Base-by-base conservation (phyloP, 2,329 filamentous ascomycete species). In the Rutstroemia sp. region DNA sequence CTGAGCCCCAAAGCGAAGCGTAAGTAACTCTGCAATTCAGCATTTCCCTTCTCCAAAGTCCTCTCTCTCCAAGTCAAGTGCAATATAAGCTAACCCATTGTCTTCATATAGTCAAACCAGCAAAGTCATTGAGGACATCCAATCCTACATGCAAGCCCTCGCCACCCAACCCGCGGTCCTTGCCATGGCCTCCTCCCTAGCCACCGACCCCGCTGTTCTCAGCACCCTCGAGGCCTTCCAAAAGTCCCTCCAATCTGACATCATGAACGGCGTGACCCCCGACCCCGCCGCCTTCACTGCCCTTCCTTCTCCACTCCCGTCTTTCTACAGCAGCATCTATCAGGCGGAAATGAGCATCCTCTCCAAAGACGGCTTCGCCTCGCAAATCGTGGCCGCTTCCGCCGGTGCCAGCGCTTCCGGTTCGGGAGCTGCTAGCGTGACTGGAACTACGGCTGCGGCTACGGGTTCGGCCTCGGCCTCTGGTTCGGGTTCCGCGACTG, bases 331-430 rank as follows among this genome's bases (percentile, higher is more conserved):
- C 4, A 58, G 50, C 10, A 9, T 58, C 19, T 60, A 50, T 10
- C n/a, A n/a, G 0, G 60, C 42, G 9, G 60, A 54, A 38, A 6
- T 46, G 3, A 58, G 56, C 46, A 52, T 61, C 27, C 3, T 44
- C 8, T 52, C 25, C 16, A 52, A 56, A 30, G 36, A 60, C 39
- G 58, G 53, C 1, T 54, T 60, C 44, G 46, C 46, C 12, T 34
- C 39, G 17, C 19, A 25, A 16, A 27, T 46, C 2, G 50, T 27
- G 19, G 38, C 50, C 5, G 36, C 46, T 27, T 27, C 54, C 8
- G 21, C 54, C 6, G 23, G 17, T 17, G 30, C 12, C 6, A 34
- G 25, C 17, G 21, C 46, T 21, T 21, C 42, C 5, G 42, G 42
- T 7, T 45, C 42, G 3, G 19, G 17, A 1, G n/a, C 21, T 3